Base-by-base conservation (phyloP, 2,329 filamentous ascomycete genomes). In the Xylariaceae sp. region DNA sequence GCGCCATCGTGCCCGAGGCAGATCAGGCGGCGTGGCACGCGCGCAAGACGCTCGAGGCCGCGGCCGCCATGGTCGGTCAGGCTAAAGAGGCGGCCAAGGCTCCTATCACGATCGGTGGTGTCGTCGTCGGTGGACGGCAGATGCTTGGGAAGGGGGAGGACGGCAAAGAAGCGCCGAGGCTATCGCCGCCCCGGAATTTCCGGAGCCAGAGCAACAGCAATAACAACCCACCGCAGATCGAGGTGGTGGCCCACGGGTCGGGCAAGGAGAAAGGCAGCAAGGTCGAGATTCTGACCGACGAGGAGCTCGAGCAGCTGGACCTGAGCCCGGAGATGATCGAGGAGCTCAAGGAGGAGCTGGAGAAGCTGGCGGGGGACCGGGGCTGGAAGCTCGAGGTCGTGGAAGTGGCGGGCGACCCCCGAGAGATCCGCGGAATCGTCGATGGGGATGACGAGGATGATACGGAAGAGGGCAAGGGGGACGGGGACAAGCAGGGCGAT, bases 351-450 rank as follows among this genome's bases (percentile, higher is more conserved):
- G 74, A 81, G 48, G 72, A 87, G 56, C 64, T 95, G 43, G 74
- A 86, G 58, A 76, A 80, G 53, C 59, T 86, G 31, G 87, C 87
- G 0, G 78, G 81, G 3, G 80, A 83, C 7, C 78, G 81, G 50
- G 80, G 81, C 13, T 95, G 89, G 89, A 85, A 82, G 54, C 68
- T 95, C 44, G 87, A 93, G 62, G 72, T 93, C 12, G 78, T 93
- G 1, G 85, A 93, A 55, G 72, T 79, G 9, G 77, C 83, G 2
- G 73, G 77, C 17, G 67, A 72, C 4, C 58, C 76, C 17, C 67
- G 78, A 47, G 83, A 89, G 57, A 78, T 91, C 31, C 70, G 84
- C 34, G 87, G 84, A 0, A 78, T 87, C 32, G 75, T 91, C 13
- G 81, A 84, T 19, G 66, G 68, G 2, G 74, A 77, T 11, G 73